These are phyloP conservation scores for Aspergillus fumigatus DNA, from an alignment of 2,329 filamentous ascomycete genomes.

Conservation along the genomic window DNA sequence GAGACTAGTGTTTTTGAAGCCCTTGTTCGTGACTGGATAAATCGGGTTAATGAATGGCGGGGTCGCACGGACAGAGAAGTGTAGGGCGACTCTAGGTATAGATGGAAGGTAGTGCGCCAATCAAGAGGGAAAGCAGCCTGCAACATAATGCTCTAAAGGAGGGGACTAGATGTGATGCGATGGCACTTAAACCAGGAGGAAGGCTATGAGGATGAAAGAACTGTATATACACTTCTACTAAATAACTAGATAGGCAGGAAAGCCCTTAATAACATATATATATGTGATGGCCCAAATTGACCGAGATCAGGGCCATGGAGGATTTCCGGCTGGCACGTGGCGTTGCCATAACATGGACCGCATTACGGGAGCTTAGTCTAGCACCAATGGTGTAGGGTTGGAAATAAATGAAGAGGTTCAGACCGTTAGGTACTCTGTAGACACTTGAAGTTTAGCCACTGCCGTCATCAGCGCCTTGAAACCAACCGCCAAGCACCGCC, in stretches of 20 bases:
- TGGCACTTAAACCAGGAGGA: too few relatives aligned
- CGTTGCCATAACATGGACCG: neutral
- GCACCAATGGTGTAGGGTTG: neutral
- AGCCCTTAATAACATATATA: neutral
- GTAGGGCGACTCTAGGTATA: too few relatives aligned
- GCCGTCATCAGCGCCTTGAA: neutral
- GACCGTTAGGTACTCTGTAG: too few relatives aligned
- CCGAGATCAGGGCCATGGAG: neutral
- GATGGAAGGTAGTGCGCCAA: too few relatives aligned
- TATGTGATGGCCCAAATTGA: neutral
- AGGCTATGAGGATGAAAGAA: too few relatives aligned
- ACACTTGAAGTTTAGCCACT: neutral
- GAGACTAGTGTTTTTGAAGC: constrained; percentile 24
- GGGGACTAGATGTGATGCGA: too few relatives aligned
- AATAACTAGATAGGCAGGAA: too few relatives aligned
- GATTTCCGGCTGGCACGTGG: neutral
- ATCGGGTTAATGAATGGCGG: constrained; percentile 21
- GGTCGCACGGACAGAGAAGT: constrained; percentile 1
- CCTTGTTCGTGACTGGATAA: constrained; percentile 25
- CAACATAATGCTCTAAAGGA: too few relatives aligned
- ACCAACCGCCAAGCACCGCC: too few relatives aligned
- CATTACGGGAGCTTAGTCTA: neutral
- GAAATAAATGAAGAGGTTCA: neutral
- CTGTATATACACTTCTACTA: too few relatives aligned
- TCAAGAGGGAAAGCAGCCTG: too few relatives aligned